phyloP scores from a whole-genome alignment of 306 rosid genomes.

The Argentina anserina region DNA sequence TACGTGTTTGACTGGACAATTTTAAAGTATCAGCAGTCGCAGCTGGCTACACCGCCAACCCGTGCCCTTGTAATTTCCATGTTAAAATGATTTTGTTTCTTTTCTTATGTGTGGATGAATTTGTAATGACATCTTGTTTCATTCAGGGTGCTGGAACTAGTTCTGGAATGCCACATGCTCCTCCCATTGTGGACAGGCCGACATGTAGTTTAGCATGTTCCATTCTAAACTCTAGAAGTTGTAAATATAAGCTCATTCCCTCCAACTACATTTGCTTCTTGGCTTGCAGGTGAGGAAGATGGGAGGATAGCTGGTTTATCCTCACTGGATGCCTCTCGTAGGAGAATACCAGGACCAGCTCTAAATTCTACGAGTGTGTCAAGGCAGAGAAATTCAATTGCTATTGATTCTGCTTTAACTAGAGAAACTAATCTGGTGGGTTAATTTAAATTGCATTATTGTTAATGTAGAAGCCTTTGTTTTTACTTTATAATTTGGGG shows the following conservation, averaged over 20 bases:
- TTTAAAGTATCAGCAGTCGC: conserved; percentile 93
- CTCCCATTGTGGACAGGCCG: conserved; percentile 58
- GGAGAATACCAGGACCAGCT: conserved; percentile 66
- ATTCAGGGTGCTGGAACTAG: conserved; percentile 80
- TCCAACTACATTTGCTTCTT: conserved; percentile 2
- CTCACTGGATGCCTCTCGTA: conserved; percentile 66
- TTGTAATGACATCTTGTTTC: conserved; percentile 14
- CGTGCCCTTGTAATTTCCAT: conserved; percentile 52
- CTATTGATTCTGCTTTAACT: conserved; percentile 31
- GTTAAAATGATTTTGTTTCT: conserved; percentile 1
- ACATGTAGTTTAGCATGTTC: conserved; percentile 45
- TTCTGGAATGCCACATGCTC: conserved; percentile 70
- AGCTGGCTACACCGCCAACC: conserved; percentile 75
- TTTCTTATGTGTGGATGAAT: conserved; percentile 4
- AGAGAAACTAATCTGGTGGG: conserved; percentile 41
- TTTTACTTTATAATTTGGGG: not conserved
- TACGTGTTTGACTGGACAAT: conserved; percentile 98
- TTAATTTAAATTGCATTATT: conserved; percentile 19
- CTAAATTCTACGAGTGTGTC: conserved; percentile 51
- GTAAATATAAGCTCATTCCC: not conserved
- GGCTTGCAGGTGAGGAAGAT: conserved; percentile 60
- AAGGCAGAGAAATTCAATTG: conserved; percentile 40
- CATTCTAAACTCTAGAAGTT: not conserved
- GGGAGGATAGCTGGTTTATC: conserved; percentile 63
- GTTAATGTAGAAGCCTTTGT: not conserved